Evolutionary conservation across 1,284 basidiomycete species (phyloP).

Genomic region (Cryptococcus floricola): DNA sequence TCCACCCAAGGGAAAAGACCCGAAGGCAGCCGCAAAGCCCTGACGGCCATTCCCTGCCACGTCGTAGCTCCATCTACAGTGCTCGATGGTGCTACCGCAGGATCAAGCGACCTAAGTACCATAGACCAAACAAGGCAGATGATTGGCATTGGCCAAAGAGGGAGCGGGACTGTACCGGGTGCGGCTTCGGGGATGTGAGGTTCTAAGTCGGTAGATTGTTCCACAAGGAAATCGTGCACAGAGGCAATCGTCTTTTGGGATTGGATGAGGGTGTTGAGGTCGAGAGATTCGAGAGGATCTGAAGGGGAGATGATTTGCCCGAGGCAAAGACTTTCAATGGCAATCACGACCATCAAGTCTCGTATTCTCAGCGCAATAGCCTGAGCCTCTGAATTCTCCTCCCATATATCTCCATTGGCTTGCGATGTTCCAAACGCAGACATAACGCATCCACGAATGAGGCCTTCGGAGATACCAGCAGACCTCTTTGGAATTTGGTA

Average conservation of each 20-base stretch:
- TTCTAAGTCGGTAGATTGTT: conserved; percentile 27
- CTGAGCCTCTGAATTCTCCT: conserved; percentile 26
- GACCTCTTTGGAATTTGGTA: conserved; percentile 32
- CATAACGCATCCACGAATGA: conserved; percentile 33
- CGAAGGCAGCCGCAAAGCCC: conserved; percentile 28
- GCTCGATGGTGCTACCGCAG: conserved; percentile 22
- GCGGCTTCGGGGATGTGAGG: conserved; percentile 12
- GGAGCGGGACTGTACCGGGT: conserved; percentile 10
- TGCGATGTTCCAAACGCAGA: conserved; percentile 40
- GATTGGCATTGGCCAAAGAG: conserved; percentile 35
- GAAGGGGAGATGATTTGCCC: conserved; percentile 27
- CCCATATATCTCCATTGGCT: conserved; percentile 40
- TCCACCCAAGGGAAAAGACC: conserved; percentile 42
- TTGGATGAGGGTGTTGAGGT: conserved; percentile 22
- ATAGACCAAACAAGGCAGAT: conserved; percentile 45
- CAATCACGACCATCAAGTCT: conserved; percentile 36
- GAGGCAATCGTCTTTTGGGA: conserved; percentile 28
- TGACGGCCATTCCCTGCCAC: conserved; percentile 28
- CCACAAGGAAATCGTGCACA: conserved; percentile 33
- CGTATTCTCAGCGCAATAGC: conserved; percentile 28
- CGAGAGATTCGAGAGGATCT: conserved; percentile 12
- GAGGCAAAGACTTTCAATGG: conserved; percentile 36
- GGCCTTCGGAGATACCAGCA: conserved; percentile 34
- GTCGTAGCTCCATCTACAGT: conserved; percentile 16
- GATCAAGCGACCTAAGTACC: conserved; percentile 28